Percentiles rank a stretch among this genome's conserved stretches.
Conservation (phyloP, 148 eudicot species). For the Euryodendron excelsum region DNA sequence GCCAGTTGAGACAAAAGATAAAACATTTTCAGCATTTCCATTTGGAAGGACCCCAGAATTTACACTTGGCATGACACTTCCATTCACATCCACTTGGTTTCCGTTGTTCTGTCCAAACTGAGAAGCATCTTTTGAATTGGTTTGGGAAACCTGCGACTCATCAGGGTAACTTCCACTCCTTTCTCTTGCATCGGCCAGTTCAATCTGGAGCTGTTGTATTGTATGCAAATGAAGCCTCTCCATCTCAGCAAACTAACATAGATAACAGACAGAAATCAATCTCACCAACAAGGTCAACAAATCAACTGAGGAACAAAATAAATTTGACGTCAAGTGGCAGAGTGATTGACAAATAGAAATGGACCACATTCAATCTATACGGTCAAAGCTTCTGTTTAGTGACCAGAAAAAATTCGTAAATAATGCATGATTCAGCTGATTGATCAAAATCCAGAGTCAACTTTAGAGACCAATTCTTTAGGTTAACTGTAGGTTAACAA, state of each 20-base stretch:
- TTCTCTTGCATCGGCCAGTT: constrained; percentile 64
- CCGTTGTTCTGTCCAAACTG: constrained; percentile 50
- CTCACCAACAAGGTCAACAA: not conserved
- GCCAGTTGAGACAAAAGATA: constrained; percentile 48
- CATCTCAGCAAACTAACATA: constrained; percentile 75
- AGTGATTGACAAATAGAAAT: not conserved
- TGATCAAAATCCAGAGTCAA: not conserved
- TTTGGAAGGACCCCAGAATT: constrained; percentile 44
- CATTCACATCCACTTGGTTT: constrained; percentile 55
- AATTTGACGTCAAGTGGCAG: not conserved
- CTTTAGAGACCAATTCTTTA: not conserved
- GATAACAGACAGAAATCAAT: constrained; percentile 10
- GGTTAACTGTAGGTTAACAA: constrained; percentile 17
- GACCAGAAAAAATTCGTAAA: not conserved
- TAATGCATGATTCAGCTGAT: not conserved
- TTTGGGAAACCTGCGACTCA: constrained; percentile 42
- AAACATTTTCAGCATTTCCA: constrained; percentile 55
- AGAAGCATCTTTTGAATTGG: constrained; percentile 49
- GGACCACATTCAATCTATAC: not conserved
- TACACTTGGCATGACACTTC: constrained; percentile 31
- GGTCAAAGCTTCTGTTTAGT: not conserved
- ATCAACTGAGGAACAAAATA: not conserved
- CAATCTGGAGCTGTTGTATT: constrained; percentile 78
- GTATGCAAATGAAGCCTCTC: constrained; percentile 81
- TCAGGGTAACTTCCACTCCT: constrained; percentile 42